Evolutionary conservation across 169 alveolate species (phyloP).

Genomic region (Babesia bovis): DNA sequence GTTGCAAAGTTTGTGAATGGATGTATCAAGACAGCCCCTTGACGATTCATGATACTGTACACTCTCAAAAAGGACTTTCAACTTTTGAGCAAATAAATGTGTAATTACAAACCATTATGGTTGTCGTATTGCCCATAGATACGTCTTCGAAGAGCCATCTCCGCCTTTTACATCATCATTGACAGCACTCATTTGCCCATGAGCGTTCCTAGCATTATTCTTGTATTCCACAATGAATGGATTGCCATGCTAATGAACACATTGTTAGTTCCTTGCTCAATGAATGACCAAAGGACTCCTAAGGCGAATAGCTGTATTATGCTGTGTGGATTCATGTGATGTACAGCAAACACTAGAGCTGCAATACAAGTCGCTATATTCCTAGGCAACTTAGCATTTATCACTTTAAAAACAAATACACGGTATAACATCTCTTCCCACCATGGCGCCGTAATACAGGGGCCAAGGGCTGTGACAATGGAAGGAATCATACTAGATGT

Average conservation of each 20-base stretch:
- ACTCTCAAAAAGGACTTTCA: too few species aligned
- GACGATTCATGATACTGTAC: too few species aligned
- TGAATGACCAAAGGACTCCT: conserved; percentile 65
- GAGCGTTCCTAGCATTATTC: conserved; percentile 62
- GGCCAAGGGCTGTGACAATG: conserved; percentile 65
- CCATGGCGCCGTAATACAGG: conserved; percentile 75
- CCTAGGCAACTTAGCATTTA: conserved; percentile 39
- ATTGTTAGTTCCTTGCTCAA: conserved; percentile 45
- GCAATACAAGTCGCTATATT: conserved; percentile 26
- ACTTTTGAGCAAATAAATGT: too few species aligned
- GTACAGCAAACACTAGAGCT: conserved; percentile 60
- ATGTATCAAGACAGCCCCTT: too few species aligned
- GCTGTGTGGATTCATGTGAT: conserved; percentile 63
- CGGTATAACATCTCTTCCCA: conserved; percentile 75
- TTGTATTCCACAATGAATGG: conserved; percentile 73
- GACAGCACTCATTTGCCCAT: conserved; percentile 33
- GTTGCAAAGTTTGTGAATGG: too few species aligned
- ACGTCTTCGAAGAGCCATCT: too few species aligned
- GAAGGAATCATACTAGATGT: conserved; percentile 42
- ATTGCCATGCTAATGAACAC: conserved; percentile 49
- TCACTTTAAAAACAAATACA: conserved; percentile 49
- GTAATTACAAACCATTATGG: too few species aligned
- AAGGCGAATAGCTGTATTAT: conserved; percentile 52
- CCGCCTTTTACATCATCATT: too few species aligned
- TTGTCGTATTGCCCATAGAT: too few species aligned